Conservation (phyloP, 345 rosid genomes). For the Gossypium mustelinum region DNA sequence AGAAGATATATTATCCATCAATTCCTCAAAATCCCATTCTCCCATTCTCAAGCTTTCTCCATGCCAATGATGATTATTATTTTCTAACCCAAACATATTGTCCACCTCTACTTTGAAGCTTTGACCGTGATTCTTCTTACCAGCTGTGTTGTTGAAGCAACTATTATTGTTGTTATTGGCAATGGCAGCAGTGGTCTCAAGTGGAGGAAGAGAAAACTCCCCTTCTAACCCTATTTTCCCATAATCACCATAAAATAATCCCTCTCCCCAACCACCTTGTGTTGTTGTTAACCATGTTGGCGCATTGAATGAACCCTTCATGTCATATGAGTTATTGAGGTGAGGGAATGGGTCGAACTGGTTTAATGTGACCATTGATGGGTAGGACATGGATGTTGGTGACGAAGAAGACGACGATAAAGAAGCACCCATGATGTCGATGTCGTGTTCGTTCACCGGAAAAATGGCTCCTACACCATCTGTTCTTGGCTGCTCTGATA, state of each 20-base stretch:
- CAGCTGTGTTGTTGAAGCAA: constrained; percentile 40
- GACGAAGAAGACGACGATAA: constrained; percentile 44
- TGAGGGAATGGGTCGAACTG: constrained; percentile 43
- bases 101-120: constrained; percentile 43
- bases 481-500: constrained; percentile 43
- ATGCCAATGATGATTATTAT: constrained; percentile 42
- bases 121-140: neutral
- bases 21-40: constrained; percentile 89
- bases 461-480: constrained; percentile 27
- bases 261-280: constrained; percentile 35
- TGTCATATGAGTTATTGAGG: constrained; percentile 30
- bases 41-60: constrained; percentile 69
- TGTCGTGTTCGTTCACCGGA: constrained; percentile 39
- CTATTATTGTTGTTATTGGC: neutral
- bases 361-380: constrained; percentile 26
- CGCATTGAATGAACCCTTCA: constrained; percentile 31
- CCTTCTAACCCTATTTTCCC: constrained; percentile 34
- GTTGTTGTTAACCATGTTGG: constrained; percentile 26
- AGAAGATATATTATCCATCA: constrained; percentile 63
- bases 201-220: constrained; percentile 51
- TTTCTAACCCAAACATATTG: constrained; percentile 43
- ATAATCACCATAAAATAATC: constrained; percentile 30
- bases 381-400: constrained; percentile 33
- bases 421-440: constrained; percentile 5
- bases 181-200: constrained; percentile 19